A percentile compares a stretch with the other conserved stretches of the same genome.
Evolutionary conservation across 306 rosid species (phyloP).

Genomic region (Cucurbita moschata): DNA sequence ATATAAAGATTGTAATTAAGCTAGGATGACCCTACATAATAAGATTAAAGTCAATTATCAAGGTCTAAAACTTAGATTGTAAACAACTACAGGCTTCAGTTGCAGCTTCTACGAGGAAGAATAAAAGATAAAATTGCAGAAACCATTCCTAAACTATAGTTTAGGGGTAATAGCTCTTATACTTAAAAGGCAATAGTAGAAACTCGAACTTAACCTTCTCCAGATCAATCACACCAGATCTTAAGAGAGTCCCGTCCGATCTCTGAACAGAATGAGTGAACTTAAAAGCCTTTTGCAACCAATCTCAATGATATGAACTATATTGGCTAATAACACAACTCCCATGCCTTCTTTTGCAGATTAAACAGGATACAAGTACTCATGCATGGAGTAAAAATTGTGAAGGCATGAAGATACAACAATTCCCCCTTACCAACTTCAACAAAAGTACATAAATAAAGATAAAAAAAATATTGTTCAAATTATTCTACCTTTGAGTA

Average conservation of each 20-base stretch:
- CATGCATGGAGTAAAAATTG: background rate
- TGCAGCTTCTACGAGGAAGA: background rate
- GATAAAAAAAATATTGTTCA: background rate
- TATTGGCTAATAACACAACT: background rate
- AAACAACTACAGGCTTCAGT: background rate
- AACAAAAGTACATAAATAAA: background rate
- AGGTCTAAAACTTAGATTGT: background rate
- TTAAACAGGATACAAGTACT: background rate
- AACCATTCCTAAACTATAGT: background rate
- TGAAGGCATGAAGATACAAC: background rate
- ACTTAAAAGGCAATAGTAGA: background rate
- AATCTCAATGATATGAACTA: background rate
- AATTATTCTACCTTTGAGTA: slow-evolving; percentile 32
- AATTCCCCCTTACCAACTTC: background rate
- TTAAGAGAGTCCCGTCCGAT: background rate
- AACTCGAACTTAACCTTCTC: background rate
- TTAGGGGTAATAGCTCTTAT: background rate
- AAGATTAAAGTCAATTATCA: background rate
- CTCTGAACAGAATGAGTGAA: background rate
- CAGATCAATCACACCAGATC: background rate
- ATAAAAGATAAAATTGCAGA: background rate
- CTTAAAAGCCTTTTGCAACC: background rate
- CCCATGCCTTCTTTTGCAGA: background rate
- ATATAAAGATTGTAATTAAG: background rate
- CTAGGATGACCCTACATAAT: background rate